Conservation (phyloP, 768 basidiomycete genomes). For the Candolleomyces eurysporus region DNA sequence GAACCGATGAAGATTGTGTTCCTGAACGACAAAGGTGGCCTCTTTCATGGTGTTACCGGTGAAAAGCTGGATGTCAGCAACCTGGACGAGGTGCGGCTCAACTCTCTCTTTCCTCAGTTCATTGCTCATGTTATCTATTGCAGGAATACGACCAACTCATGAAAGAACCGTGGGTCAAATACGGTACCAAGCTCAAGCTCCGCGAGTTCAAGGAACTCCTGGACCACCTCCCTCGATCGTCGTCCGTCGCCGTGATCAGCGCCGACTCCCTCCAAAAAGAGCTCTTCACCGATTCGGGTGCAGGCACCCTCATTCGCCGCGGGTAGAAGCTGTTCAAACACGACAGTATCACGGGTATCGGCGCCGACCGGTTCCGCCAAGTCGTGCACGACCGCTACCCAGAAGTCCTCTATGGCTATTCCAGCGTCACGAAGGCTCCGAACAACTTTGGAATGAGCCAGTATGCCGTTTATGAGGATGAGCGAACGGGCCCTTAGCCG, state of each 20-base stretch:
- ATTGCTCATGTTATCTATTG: slow-evolving; percentile 3
- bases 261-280: slow-evolving; percentile 92
- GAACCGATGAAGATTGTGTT: slow-evolving; percentile 99
- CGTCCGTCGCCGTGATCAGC: slow-evolving; percentile 97
- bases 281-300: slow-evolving; percentile 97
- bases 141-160: slow-evolving; percentile 95
- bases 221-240: slow-evolving; percentile 95
- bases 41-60: slow-evolving; percentile 96
- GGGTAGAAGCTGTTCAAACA: slow-evolving; percentile 98
- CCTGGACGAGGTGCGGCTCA: slow-evolving; percentile 76
- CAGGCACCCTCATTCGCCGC: slow-evolving; percentile 95
- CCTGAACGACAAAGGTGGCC: slow-evolving; percentile 95
- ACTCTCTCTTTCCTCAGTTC: neutral
- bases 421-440: slow-evolving; percentile 86
- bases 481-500: too few species aligned
- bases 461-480: slow-evolving; percentile 97
- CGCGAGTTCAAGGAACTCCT: slow-evolving; percentile 99
- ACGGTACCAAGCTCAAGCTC: slow-evolving; percentile 97
- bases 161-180: slow-evolving; percentile 99
- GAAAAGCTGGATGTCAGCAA: slow-evolving; percentile 97
- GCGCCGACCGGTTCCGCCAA: slow-evolving; percentile 91
- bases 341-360: slow-evolving; percentile 73
- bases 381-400: slow-evolving; percentile 95
- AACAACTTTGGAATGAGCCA: slow-evolving; percentile 77
- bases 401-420: slow-evolving; percentile 77